Evolutionary conservation across 306 rosid species (phyloP).

Genomic region (Sesbania bispinosa): DNA sequence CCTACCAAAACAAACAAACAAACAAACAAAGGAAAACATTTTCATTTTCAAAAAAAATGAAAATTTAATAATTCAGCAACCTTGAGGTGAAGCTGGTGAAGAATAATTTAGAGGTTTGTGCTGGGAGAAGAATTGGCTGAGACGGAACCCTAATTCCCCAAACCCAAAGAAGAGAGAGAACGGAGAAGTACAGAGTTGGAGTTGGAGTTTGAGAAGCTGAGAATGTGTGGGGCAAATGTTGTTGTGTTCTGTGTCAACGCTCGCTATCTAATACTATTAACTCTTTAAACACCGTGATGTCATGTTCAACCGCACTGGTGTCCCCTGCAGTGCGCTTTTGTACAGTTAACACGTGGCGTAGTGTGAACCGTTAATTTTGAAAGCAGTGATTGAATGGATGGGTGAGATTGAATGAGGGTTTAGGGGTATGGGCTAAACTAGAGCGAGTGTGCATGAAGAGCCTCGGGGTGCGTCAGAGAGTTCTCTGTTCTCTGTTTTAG

Average conservation of each 20-base stretch:
- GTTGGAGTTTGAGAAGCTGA: no score
- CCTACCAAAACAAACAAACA: no score
- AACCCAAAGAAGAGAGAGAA: background rate
- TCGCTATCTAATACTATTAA: background rate
- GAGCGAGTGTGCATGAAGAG: background rate
- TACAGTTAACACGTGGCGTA: background rate
- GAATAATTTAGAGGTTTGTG: no score
- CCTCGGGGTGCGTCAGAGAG: background rate
- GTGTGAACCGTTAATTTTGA: background rate
- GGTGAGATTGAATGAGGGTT: background rate
- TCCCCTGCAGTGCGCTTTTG: background rate
- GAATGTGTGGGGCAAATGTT: no score
- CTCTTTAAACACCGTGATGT: background rate
- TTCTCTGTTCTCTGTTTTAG: no score
- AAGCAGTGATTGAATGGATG: background rate
- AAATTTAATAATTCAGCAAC: background rate
- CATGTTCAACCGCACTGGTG: background rate
- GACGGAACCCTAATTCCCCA: no score
- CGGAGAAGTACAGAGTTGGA: no score
- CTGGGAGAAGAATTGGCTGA: no score
- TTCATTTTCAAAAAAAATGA: background rate
- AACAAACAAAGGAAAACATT: no score
- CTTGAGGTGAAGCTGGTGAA: background rate
- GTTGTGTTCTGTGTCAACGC: constrained; percentile 19
- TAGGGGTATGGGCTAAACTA: no score